Percentiles rank a stretch among this genome's conserved stretches.
These are phyloP conservation scores for Endothia cerciana DNA, from an alignment of 2,329 filamentous ascomycete species.

Conservation along the genomic window DNA sequence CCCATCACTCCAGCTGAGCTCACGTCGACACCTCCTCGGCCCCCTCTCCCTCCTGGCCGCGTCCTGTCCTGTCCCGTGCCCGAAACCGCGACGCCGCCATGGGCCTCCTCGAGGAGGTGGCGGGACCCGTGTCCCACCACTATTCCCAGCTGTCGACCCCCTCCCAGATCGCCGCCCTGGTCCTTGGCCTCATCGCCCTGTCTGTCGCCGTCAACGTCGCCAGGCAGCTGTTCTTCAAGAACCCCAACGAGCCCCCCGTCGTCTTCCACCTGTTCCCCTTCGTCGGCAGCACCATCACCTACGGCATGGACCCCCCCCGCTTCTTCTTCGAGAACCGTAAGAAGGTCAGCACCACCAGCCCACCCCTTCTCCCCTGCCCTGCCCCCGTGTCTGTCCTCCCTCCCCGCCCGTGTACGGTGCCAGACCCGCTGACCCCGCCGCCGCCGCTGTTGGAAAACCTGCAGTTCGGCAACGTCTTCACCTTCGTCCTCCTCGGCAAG, in stretches of 20 bases:
- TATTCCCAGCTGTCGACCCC: conserved; percentile 52
- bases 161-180: conserved; percentile 51
- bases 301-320: conserved; percentile 89
- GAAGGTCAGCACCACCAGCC: conserved; percentile 62
- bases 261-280: conserved; percentile 84
- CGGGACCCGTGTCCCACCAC: conserved; percentile 54
- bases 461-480: conserved; percentile 58
- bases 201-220: conserved; percentile 78
- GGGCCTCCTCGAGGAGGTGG: conserved; percentile 59
- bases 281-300: conserved; percentile 88
- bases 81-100: conserved; percentile 41
- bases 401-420: too few relatives aligned
- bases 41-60: neutral
- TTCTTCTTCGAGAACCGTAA: conserved; percentile 78
- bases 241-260: conserved; percentile 77
- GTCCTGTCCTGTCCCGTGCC: neutral
- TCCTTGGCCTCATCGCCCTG: conserved; percentile 51
- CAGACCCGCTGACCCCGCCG: neutral
- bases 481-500: conserved; percentile 56
- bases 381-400: too few relatives aligned
- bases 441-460: too few relatives aligned
- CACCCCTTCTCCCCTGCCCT: neutral
- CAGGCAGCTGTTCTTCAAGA: conserved; percentile 78
- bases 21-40: neutral
- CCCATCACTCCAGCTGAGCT: too few relatives aligned